A percentile compares a stretch with the other conserved stretches of the same genome.
phyloP scores from a whole-genome alignment of 2,329 filamentous ascomycete genomes.

The Rhexocercosporidium sp. region DNA sequence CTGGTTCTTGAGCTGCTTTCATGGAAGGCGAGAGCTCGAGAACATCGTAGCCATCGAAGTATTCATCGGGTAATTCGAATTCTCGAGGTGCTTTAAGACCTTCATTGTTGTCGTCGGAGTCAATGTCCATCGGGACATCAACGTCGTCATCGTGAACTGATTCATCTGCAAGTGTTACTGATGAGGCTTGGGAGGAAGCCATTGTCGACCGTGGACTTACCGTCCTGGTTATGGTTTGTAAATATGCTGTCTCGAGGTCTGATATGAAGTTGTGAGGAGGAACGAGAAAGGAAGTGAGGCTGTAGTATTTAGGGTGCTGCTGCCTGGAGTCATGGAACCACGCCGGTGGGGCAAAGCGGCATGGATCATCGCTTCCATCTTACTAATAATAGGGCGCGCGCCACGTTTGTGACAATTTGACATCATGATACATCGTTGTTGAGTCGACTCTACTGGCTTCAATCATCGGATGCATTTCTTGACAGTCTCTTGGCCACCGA shows the following conservation, averaged over 20 bases:
- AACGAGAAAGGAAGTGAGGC: background rate
- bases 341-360: background rate
- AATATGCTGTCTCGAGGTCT: background rate
- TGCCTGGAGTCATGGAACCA: background rate
- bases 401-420: background rate
- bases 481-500: no score
- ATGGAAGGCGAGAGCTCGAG: constrained; percentile 21
- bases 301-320: background rate
- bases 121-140: background rate
- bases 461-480: background rate
- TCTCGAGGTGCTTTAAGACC: background rate
- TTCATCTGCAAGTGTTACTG: constrained; percentile 17
- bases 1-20: constrained; percentile 24
- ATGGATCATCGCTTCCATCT: background rate
- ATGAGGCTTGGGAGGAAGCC: constrained; percentile 18
- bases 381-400: background rate
- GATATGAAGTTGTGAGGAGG: background rate
- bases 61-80: background rate
- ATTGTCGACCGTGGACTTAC: constrained; percentile 5
- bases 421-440: background rate
- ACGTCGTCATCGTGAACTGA: constrained; percentile 14
- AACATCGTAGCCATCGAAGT: background rate
- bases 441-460: no score
- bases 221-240: background rate
- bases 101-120: background rate